Evolutionary conservation across 2,329 filamentous ascomycete species (phyloP), one percentile per base, ranked within the genome.

Genomic region (Scytalidium sp.): DNA sequence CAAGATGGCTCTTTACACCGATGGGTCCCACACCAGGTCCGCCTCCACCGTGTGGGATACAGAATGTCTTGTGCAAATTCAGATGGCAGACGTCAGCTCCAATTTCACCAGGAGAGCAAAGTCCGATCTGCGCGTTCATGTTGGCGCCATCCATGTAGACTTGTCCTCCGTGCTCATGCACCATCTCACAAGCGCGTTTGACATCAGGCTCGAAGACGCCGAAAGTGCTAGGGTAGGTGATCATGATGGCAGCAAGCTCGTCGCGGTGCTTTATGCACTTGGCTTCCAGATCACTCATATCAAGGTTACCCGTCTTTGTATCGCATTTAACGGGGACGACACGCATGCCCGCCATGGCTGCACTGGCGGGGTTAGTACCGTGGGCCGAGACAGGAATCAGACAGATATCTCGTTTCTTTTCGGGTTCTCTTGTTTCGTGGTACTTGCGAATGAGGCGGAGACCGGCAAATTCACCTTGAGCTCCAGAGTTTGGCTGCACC

Each of bases 101-200:
- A 58, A 97, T 96, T 67, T 95, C 91, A 39, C 93, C 93, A 2
- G 93, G 93, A 1, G 90, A 96, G 75, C 90, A 96, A 10, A 97
- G 80, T 11, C 93, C 93, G 56, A 97, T 97, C 70, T 97, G 93
- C n/a, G 93, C 93, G 66, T 97, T 97, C 90, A 97, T 94, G 75
- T 97, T 97, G 57, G 93, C 93, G 43, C 93, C 93, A 66, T 97
- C 93, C 93, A 97, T 97, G 76, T 97, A 97, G 15, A 97, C 93
- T 66, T 95, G 90, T 9, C 93, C 93, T 46, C 93, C 93, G 64
- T 95, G 76, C 56, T 87, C 71, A 72, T 97, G 93, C 17, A 97
- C 90, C 23, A 95, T 75, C 48, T 90, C 75, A 70, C 91, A 96
- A 15, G 85, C 91, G 64, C 88, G 82, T 74, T 91, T 94, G 67